Evolutionary conservation across 2,329 filamentous ascomycete genomes (phyloP), one percentile per base, ranked within the genome.

Genomic region (Neopestalotiopsis rosae): DNA sequence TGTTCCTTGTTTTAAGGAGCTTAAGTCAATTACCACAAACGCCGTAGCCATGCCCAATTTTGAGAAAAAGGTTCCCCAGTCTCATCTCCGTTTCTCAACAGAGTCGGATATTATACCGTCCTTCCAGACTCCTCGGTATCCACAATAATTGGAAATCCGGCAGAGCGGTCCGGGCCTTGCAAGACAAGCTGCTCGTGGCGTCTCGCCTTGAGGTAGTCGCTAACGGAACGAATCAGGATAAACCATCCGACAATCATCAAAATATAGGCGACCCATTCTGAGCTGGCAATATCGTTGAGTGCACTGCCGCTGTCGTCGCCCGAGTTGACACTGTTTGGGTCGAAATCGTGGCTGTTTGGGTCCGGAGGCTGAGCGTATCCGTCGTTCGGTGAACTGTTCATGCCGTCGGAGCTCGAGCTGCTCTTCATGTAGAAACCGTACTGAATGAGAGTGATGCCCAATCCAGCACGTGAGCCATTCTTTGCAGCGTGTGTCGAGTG

Each of bases 201-300:
- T 78, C 95, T 88, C 49, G 94, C 96, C 73, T 91, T 89, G 71
- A 98, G 82, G 78, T 96, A 99, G 79, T 98, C 95, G 75, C 92
- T 94, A 20, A 97, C 90, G n/a, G 94, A 91, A 80, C 95, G 90
- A 78, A 99, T 98, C 71, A 99, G 85, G 71, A 99, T 94, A 77
- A 98, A 98, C 96, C 96, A 99, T 5, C 96, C 96, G 1, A 97
- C 92, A 77, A 99, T 93, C 96, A 99, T 99, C 62, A 99, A 82
- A 17, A 93, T 85, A 76, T 98, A 99, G 12, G 94, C 93, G 71
- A 97, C 85, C 94, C 94, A 98, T 78, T 98, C 95, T 72, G 88
- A 91, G 65, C 91, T 91, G 5, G 87, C 89, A 57, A 97, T 89
- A 45, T 89, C 87, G 6, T 83, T 81, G 10, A 86, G 77, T 13